phyloP scores from a whole-genome alignment of 2,329 filamentous ascomycete species.

The Monascus ruber region DNA sequence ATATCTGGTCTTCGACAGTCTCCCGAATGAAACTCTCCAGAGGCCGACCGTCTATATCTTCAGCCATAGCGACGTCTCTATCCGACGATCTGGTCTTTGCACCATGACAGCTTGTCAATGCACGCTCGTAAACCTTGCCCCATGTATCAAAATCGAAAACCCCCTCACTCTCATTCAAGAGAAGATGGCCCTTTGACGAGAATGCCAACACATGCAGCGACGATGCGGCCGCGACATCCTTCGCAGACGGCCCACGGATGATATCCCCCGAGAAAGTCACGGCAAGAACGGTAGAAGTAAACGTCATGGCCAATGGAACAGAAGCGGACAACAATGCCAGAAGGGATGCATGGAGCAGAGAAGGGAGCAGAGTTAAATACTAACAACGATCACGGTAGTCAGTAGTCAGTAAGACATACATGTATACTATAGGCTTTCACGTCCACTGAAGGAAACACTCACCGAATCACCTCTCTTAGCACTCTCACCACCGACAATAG shows the following conservation, averaged over 20 bases:
- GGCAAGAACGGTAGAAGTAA: slow-evolving; percentile 54
- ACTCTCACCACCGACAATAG: slow-evolving; percentile 26
- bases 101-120: slow-evolving; percentile 53
- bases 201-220: slow-evolving; percentile 80
- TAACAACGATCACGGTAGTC: slow-evolving; percentile 22
- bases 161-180: slow-evolving; percentile 75
- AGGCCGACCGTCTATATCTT: slow-evolving; percentile 29
- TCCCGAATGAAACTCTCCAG: slow-evolving; percentile 53
- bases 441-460: slow-evolving; percentile 6
- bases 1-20: slow-evolving; percentile 46
- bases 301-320: slow-evolving; percentile 64
- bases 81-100: slow-evolving; percentile 23
- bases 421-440: background rate
- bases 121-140: slow-evolving; percentile 57
- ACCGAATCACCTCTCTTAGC: slow-evolving; percentile 27
- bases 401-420: slow-evolving; percentile 5
- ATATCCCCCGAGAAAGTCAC: slow-evolving; percentile 37
- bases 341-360: slow-evolving; percentile 68
- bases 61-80: slow-evolving; percentile 34
- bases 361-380: slow-evolving; percentile 70
- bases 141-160: slow-evolving; percentile 64
- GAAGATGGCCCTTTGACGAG: slow-evolving; percentile 58
- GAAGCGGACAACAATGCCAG: slow-evolving; percentile 71
- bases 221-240: slow-evolving; percentile 49
- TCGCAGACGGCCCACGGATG: slow-evolving; percentile 50